These are phyloP conservation scores for Cephalotrichum gorgonifer DNA, from an alignment of 2,329 filamentous ascomycete species.

Conservation along the genomic window DNA sequence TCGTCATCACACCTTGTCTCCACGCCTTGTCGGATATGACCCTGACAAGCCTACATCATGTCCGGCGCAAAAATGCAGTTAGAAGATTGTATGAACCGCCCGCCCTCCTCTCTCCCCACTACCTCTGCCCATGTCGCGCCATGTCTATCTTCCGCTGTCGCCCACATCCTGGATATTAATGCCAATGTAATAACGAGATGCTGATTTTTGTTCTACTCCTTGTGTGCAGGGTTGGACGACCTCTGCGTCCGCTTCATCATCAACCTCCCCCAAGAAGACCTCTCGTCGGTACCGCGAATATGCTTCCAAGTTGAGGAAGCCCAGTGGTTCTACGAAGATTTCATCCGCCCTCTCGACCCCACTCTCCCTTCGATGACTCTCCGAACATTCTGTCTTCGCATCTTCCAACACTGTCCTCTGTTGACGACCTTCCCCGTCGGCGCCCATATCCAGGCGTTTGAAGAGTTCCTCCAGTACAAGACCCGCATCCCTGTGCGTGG, in stretches of 20 bases:
- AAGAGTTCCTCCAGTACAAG: constrained; percentile 91
- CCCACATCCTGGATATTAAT: too few species aligned
- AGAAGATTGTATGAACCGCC: constrained; percentile 63
- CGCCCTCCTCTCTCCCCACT: constrained; percentile 1
- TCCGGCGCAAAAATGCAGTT: constrained; percentile 70
- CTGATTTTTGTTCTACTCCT: background rate
- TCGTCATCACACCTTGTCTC: background rate
- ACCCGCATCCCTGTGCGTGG: constrained; percentile 87
- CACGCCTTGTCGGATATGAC: constrained; percentile 5
- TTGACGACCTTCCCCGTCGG: constrained; percentile 71
- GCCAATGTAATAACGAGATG: background rate
- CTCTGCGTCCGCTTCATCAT: constrained; percentile 96
- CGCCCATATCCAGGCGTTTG: constrained; percentile 73
- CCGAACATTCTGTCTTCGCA: constrained; percentile 74
- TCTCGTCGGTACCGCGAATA: constrained; percentile 82
- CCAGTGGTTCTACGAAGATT: constrained; percentile 99
- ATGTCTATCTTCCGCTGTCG: background rate
- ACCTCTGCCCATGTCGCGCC: background rate
- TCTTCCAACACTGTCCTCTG: constrained; percentile 90
- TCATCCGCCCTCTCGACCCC: constrained; percentile 83
- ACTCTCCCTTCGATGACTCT: constrained; percentile 76
- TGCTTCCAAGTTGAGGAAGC: constrained; percentile 99
- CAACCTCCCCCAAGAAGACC: constrained; percentile 86
- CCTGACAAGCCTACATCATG: constrained; percentile 45
- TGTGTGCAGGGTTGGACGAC: constrained; percentile 74